phyloP scores from a whole-genome alignment of 495 filamentous ascomycete genomes.

The Glarea lozoyensis region DNA sequence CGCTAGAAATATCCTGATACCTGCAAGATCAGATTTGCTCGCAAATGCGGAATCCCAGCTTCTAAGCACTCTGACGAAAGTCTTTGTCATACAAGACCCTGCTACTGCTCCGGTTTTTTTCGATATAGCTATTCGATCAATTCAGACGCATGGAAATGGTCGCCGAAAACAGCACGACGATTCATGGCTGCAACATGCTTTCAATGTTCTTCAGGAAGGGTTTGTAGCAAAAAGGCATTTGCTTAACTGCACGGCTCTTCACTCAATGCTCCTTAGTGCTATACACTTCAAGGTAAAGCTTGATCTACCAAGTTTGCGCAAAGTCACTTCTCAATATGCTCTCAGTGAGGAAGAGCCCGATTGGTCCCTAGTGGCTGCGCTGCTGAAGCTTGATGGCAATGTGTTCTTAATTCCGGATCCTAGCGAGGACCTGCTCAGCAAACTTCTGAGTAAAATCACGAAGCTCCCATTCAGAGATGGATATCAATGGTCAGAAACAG shows the following conservation, averaged over 20 bases:
- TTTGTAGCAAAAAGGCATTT: constrained; percentile 13
- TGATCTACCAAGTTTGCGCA: constrained; percentile 26
- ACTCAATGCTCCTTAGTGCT: constrained; percentile 31
- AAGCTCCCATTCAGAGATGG: constrained; percentile 14
- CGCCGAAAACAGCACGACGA: constrained; percentile 46
- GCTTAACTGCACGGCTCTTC: constrained; percentile 20
- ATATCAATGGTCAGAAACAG: constrained; percentile 12
- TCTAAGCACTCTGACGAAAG: constrained; percentile 34
- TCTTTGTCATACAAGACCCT: constrained; percentile 24
- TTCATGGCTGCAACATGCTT: constrained; percentile 59
- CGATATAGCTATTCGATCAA: constrained; percentile 46
- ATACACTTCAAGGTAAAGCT: constrained; percentile 25
- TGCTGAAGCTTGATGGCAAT: constrained; percentile 58
- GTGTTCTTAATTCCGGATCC: constrained; percentile 45
- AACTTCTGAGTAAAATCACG: constrained; percentile 26
- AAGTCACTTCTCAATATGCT: constrained; percentile 32
- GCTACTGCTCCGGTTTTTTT: constrained; percentile 39
- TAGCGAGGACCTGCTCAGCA: constrained; percentile 25
- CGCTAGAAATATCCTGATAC: constrained; percentile 61
- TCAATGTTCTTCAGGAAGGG: constrained; percentile 37
- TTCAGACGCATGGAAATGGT: constrained; percentile 42
- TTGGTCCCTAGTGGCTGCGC: constrained; percentile 53
- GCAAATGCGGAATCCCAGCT: constrained; percentile 21
- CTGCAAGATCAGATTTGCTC: constrained; percentile 40
- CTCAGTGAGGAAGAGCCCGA: constrained; percentile 32